phyloP scores from a whole-genome alignment of 169 alveolate genomes.

The Theileria parva region DNA sequence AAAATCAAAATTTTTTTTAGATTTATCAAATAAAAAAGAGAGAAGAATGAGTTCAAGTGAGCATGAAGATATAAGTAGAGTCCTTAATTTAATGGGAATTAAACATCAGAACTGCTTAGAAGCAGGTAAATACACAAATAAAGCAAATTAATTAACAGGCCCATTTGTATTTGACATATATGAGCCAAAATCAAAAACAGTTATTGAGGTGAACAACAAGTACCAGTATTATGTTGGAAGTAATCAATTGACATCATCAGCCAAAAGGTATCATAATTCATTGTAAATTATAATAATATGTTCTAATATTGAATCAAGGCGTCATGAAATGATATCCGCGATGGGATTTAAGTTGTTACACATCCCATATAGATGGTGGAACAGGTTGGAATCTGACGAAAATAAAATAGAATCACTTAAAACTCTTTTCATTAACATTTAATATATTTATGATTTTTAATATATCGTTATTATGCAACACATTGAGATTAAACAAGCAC shows the following conservation, averaged over 20 bases:
- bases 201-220: constrained; percentile 52
- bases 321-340: constrained; percentile 71
- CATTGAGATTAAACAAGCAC: constrained; percentile 23
- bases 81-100: constrained; percentile 25
- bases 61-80: constrained; percentile 52
- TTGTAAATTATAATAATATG: neutral
- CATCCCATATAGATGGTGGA: constrained; percentile 75
- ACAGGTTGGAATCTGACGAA: constrained; percentile 62
- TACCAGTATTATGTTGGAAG: constrained; percentile 60
- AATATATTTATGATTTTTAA: constrained; percentile 6
- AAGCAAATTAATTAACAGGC: constrained; percentile 10
- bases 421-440: constrained; percentile 24
- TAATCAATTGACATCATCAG: constrained; percentile 38
- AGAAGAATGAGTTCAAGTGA: constrained; percentile 20
- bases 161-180: constrained; percentile 57
- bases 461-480: neutral
- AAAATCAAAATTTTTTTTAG: neutral
- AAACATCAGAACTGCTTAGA: constrained; percentile 31
- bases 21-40: neutral
- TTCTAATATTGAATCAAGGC: constrained; percentile 30
- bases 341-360: constrained; percentile 76
- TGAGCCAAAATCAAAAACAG: constrained; percentile 56
- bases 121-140: constrained; percentile 38
- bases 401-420: constrained; percentile 58
- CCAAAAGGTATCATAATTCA: constrained; percentile 30